These are phyloP conservation scores for Curvularia verruculosa DNA, from an alignment of 2,329 filamentous ascomycete genomes.

Conservation along the genomic window DNA sequence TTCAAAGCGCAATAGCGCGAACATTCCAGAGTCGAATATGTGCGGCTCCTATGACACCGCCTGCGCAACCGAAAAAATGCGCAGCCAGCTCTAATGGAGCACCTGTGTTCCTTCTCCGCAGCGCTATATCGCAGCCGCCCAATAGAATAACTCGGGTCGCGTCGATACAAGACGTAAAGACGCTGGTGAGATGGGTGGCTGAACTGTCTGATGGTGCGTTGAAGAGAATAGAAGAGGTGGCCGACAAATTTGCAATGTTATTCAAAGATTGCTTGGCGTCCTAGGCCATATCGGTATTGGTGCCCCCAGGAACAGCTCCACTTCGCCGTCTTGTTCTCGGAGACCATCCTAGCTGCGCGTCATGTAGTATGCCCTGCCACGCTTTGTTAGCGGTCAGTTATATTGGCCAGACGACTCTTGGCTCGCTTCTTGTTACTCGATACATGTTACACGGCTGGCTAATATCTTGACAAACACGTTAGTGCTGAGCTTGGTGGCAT, in stretches of 20 bases:
- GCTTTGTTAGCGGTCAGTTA: background rate
- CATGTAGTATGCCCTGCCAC: background rate
- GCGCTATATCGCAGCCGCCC: slow-evolving; percentile 63
- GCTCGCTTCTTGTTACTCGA: background rate
- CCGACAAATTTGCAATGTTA: slow-evolving; percentile 32
- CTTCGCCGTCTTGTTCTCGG: background rate
- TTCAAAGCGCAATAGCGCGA: background rate
- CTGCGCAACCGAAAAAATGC: slow-evolving; percentile 71
- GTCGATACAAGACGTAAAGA: slow-evolving; percentile 49
- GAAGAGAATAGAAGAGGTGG: slow-evolving; percentile 21
- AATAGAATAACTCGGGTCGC: slow-evolving; percentile 39
- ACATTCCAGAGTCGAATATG: slow-evolving; percentile 53
- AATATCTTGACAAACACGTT: background rate
- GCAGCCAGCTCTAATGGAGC: slow-evolving; percentile 77
- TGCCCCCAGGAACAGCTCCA: background rate
- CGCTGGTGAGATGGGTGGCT: slow-evolving; percentile 45
- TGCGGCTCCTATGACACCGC: slow-evolving; percentile 85
- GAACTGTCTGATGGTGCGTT: slow-evolving; percentile 52
- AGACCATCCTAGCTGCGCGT: background rate
- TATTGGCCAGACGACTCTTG: background rate
- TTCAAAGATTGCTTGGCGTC: slow-evolving; percentile 14
- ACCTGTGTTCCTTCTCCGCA: slow-evolving; percentile 62
- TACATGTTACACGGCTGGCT: background rate
- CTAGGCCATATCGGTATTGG: slow-evolving; percentile 2
- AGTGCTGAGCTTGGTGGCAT: background rate